These are phyloP conservation scores for Podospora didyma DNA, from an alignment of 495 filamentous ascomycete species.

Conservation along the genomic window DNA sequence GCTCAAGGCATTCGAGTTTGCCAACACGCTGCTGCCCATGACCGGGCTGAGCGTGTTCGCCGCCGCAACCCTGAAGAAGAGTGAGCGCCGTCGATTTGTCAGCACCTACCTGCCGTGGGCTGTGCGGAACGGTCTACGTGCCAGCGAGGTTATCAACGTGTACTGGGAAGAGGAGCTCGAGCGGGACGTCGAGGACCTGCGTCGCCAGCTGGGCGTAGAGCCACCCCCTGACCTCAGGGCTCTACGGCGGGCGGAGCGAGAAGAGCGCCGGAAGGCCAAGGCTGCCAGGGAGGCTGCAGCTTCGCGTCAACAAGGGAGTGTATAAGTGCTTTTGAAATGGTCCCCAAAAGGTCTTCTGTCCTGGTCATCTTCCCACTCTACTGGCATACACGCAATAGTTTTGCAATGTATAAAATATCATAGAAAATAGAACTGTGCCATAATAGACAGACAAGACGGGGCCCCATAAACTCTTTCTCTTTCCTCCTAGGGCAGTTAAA, in stretches of 20 bases:
- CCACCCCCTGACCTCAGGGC: conserved; percentile 83
- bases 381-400: no score
- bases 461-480: no score
- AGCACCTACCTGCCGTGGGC: conserved; percentile 86
- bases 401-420: neutral
- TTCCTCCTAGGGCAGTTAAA: no score
- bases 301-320: conserved; percentile 6
- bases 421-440: neutral
- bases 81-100: conserved; percentile 69
- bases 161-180: conserved; percentile 97
- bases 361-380: neutral
- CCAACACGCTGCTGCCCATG: conserved; percentile 93
- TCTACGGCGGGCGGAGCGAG: conserved; percentile 65
- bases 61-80: conserved; percentile 70
- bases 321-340: neutral
- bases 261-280: conserved; percentile 57
- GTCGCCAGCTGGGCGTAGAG: conserved; percentile 74
- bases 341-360: neutral
- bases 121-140: conserved; percentile 68
- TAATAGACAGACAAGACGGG: neutral
- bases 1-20: conserved; percentile 93
- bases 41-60: conserved; percentile 67
- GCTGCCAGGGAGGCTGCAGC: conserved; percentile 5
- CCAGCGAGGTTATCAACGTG: conserved; percentile 87
- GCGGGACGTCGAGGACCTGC: conserved; percentile 73